Conservation (phyloP, 73 alveolate species). For the Blepharisma japonicum region DNA sequence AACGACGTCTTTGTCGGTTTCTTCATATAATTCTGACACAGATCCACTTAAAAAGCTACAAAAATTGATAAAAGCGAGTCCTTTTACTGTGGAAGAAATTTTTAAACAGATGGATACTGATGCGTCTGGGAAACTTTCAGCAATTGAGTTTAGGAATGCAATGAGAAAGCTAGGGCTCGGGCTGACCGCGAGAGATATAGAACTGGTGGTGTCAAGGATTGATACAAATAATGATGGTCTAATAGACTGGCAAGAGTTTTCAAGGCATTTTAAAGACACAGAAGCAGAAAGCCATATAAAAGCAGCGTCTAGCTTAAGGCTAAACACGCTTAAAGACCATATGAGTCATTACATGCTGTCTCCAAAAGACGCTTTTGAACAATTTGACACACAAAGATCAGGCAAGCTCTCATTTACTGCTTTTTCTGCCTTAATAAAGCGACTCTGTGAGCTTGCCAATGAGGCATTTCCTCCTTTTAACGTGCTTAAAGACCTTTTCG, state of each 20-base stretch:
- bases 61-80: constrained; percentile 48
- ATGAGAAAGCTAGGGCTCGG: constrained; percentile 69
- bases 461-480: constrained; percentile 84
- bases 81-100: constrained; percentile 44
- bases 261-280: constrained; percentile 56
- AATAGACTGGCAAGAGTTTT: constrained; percentile 76
- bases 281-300: constrained; percentile 56
- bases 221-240: constrained; percentile 69
- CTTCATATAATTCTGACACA: neutral
- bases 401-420: constrained; percentile 65
- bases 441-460: constrained; percentile 69
- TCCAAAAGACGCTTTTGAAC: constrained; percentile 85
- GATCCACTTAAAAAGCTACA: constrained; percentile 58
- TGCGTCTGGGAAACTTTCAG: constrained; percentile 62
- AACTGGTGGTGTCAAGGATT: constrained; percentile 49
- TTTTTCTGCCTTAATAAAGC: constrained; percentile 55
- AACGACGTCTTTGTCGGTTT: neutral
- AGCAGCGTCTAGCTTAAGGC: constrained; percentile 61
- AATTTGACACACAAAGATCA: constrained; percentile 52
- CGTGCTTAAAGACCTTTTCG: constrained; percentile 83
- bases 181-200: constrained; percentile 71
- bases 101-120: constrained; percentile 67
- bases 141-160: constrained; percentile 81
- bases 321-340: constrained; percentile 68
- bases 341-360: constrained; percentile 72